Percentiles rank a stretch among this genome's conserved stretches.
Evolutionary conservation across 352 stramenopile species (phyloP).

Genomic region (Globisporangium perplexum): DNA sequence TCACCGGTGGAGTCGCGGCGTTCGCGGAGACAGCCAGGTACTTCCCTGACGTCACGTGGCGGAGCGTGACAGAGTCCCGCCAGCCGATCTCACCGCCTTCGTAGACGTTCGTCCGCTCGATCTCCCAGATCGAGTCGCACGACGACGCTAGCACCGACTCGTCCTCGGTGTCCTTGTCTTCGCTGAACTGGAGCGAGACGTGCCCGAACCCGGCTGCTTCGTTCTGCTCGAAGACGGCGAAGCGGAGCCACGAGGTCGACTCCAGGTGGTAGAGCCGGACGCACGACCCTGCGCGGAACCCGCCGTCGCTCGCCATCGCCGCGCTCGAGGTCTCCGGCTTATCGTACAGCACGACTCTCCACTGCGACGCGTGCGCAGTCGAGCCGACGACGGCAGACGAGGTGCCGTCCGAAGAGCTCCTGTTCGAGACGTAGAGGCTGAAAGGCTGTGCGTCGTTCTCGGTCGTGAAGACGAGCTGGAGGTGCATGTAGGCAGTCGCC

Average conservation of each 20-base stretch:
- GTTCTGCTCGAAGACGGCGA: conserved; percentile 8
- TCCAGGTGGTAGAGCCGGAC: conserved; percentile 64
- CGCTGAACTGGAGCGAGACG: conserved; percentile 41
- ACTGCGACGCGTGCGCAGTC: conserved; percentile 49
- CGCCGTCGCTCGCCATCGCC: conserved; percentile 6
- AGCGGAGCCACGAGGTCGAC: conserved; percentile 56
- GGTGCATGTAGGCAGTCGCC: not conserved
- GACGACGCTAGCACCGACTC: conserved; percentile 24
- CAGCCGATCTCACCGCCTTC: conserved; percentile 56
- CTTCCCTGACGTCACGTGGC: conserved; percentile 47
- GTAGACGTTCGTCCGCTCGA: conserved; percentile 40
- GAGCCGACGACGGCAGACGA: conserved; percentile 44
- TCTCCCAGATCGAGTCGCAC: conserved; percentile 55
- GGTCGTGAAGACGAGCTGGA: conserved; percentile 47
- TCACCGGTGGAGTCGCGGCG: conserved; percentile 11
- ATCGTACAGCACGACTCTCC: conserved; percentile 55
- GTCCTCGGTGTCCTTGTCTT: conserved; percentile 34
- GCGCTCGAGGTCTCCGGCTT: conserved; percentile 14
- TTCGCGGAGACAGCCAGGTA: conserved; percentile 39
- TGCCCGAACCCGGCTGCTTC: conserved; percentile 5
- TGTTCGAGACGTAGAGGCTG: conserved; percentile 63
- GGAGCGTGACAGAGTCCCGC: conserved; percentile 40
- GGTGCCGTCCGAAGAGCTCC: conserved; percentile 24
- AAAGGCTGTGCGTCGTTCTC: conserved; percentile 38
- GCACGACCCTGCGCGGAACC: conserved; percentile 46